Evolutionary conservation across 2,329 filamentous ascomycete species (phyloP).

Genomic region (Clathrospora elynae): DNA sequence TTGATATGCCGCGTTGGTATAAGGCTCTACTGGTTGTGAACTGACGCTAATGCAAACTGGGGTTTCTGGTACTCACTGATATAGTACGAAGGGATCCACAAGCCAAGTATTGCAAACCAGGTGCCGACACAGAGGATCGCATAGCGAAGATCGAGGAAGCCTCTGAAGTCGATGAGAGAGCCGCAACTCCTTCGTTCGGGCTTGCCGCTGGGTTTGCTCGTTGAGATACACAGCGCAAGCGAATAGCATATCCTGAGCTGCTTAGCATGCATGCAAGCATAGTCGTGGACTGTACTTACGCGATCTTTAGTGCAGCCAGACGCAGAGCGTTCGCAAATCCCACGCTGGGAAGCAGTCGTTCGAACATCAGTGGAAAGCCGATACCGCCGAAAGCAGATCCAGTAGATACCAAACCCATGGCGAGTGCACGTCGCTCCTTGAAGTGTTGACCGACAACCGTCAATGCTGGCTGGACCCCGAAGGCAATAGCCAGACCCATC

Average conservation of each 20-base stretch:
- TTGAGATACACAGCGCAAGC: slow-evolving; percentile 45
- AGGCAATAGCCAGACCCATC: slow-evolving; percentile 51
- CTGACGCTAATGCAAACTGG: too few relatives aligned
- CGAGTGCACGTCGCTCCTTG: slow-evolving; percentile 48
- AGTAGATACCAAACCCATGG: slow-evolving; percentile 51
- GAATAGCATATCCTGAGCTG: slow-evolving; percentile 56
- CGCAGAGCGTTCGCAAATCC: slow-evolving; percentile 68
- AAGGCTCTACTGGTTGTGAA: slow-evolving; percentile 63
- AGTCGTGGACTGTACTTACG: slow-evolving; percentile 43
- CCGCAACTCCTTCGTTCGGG: slow-evolving; percentile 25
- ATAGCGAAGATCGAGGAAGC: slow-evolving; percentile 39
- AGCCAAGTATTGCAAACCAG: slow-evolving; percentile 38
- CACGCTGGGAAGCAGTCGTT: slow-evolving; percentile 59
- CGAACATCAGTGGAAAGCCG: slow-evolving; percentile 62
- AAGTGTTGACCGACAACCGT: slow-evolving; percentile 53
- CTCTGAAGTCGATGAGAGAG: slow-evolving; percentile 43
- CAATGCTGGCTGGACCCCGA: slow-evolving; percentile 51
- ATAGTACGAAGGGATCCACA: slow-evolving; percentile 41
- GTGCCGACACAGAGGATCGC: slow-evolving; percentile 38
- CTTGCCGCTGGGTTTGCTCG: slow-evolving; percentile 21
- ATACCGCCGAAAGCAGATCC: slow-evolving; percentile 54
- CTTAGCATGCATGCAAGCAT: slow-evolving; percentile 55
- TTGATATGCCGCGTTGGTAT: slow-evolving; percentile 60
- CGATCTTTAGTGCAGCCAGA: slow-evolving; percentile 61
- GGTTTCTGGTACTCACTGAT: slow-evolving; percentile 38